Base-by-base conservation (phyloP, 106 monocot genomes). In the Dendrobium chrysotoxum region DNA sequence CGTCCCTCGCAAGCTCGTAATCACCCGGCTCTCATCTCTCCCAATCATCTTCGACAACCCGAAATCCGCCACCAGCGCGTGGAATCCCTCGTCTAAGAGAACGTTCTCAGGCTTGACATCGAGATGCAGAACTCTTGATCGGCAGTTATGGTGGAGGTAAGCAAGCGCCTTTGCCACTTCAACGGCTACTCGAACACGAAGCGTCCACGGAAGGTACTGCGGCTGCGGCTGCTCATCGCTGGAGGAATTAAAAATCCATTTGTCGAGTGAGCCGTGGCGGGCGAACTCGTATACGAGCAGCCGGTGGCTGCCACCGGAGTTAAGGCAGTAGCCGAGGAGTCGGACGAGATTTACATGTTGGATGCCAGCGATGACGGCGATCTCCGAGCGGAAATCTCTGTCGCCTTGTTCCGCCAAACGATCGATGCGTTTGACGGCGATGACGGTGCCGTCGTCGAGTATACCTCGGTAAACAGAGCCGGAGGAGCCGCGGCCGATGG, bases 51-150 rank as follows among this genome's bases (percentile, higher is more conserved):
- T 89, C 16, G 91, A 86, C 25, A 94, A 78, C 7, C 92, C 92
- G 77, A 92, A 90, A 72, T 95, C 92, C 0, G 92, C 35, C 0
- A 95, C 78, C 6, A 57, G 44, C 5, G 87, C 92, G 5, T 81
- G 78, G 75, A 88, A 92, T 16, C n/a, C 26, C 28, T 83, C 87
- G 73, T 86, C 88, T 10, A 95, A 83, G 1, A 92, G 87, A 20
- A 88, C 86, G 88, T 92, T 92, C 74, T 82, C 86, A n/a, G 92
- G 90, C 81, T 93, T 93, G 21, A 93, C 78, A 75, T 90, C 88
- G 4, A 88, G 82, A 57, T 87, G 90, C 23, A 90, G 68, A 17
- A 93, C 71, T 35, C 58, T 80, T 0, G 74, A 30, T 7, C 82
- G 74, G 76, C 88, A 93, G 58, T 88, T 84, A 38, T 89, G 83